Evolutionary conservation across 2,329 filamentous ascomycete genomes (phyloP), one percentile per base, ranked within the genome.

Genomic region (Nemania sp.): DNA sequence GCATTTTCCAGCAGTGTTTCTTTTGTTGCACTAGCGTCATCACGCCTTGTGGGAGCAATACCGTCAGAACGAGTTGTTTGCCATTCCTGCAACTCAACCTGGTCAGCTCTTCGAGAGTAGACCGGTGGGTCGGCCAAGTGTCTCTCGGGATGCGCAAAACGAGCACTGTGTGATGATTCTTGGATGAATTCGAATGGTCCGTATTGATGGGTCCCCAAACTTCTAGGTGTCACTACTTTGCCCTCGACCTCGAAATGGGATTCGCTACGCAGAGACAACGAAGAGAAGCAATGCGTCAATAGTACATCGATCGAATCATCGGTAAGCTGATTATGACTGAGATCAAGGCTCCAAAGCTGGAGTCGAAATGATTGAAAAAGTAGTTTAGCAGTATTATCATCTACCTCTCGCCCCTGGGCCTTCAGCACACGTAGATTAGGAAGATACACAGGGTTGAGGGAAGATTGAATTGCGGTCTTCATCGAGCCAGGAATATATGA

Each of bases 331-430:
- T 86, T 86, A 5, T 74, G 48, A 31, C 74, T 71, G 0, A 86
- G 44, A 56, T 86, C 81, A 4, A 86, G 63, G 60, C 82, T 83
- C 82, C 82, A 86, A 9, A 86, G 65, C 23, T 72, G 75, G 9
- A 54, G 54, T 4, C 59, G 52, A 42, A 74, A 74, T 5, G 65
- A 57, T 53, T 64, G 59, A 63, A 80, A 61, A 34, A 76, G 57
- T 3, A 65, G 36, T 0, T 68, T 50, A 2, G 73, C 67, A 2
- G 70, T 66, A 1, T 51, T 49, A 52, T 80, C 73, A 19, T 77
- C 75, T 19, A 85, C 61, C 53, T 79, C 75, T 19, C 78, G 73
- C 2, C 73, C 70, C 41, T 72, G 70, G 0, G 77, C 67, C 60
- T 82, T 85, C 22, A 86, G 65, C 3, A 85, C 70, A 3, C 78